Base-by-base conservation (phyloP, 2,329 filamentous ascomycete species). In the Leptographium galeiforme region DNA sequence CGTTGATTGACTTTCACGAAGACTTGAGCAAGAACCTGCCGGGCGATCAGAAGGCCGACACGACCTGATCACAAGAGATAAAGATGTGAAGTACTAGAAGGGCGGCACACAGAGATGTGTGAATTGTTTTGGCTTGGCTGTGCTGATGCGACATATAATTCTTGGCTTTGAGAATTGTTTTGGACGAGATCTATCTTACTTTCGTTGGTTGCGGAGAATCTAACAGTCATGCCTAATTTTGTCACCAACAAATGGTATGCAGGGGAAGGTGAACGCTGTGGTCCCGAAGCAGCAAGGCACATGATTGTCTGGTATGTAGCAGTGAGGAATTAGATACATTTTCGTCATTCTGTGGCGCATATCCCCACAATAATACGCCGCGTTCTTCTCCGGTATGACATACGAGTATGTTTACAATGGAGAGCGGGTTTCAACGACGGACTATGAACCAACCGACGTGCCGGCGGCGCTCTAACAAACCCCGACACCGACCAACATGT, bases 1-100 rank as follows among this genome's bases (percentile, higher is more conserved):
- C 77, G 1, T 64, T 81, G 48, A 70, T 82, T 38, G 76, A 82
- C 62, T 81, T 83, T 55, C 68, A 74, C 16, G 61, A 72, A 12
- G 78, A 82, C 54, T 45, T 82, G 62, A 74, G 74, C 63, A 74
- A 72, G 54, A 63, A 68, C 30, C 60, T 81, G 40, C 76, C 76
- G 1, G 18, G 5, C 53, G 53, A 67, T 48, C 67, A 66, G 61
- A 62, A 64, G 49, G 57, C 64, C 1, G 66, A 69, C 51, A 69
- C 66, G 4, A 60, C 60, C 30, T 65, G 64, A 36, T 70, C 67
- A 30, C 62, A 65, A 30, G 66, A 71, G 46, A 61, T 6, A 25
- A 30, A 12, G 25, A 45, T 73, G 34, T 11, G 10, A 18, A 39
- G 5, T 10, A 38, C 47, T 40, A 19, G 33, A 36, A 13, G 5